Evolutionary conservation across 208 protist genomes (phyloP).

Genomic region (Leishmania arabica): DNA sequence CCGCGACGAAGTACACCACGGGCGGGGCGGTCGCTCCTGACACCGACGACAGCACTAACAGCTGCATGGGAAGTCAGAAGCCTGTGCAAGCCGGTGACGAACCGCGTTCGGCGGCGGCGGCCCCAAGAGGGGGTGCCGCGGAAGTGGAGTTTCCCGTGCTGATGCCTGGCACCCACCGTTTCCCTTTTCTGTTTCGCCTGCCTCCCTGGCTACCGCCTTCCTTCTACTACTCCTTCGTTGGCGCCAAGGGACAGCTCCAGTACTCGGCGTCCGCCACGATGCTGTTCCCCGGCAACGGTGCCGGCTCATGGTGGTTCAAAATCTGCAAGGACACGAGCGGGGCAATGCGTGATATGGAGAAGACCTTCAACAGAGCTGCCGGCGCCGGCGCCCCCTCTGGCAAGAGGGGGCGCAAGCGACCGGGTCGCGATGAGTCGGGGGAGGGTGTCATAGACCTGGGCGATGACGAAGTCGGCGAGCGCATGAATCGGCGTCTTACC

Average conservation of each 20-base stretch:
- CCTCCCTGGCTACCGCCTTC: slow-evolving; percentile 69
- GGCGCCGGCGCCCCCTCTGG: neutral
- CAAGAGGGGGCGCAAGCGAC: neutral
- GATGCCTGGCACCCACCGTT: slow-evolving; percentile 52
- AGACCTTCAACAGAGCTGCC: slow-evolving; percentile 2
- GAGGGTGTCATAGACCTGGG: slow-evolving; percentile 13
- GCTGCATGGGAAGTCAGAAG: neutral
- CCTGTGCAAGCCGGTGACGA: slow-evolving; percentile 11
- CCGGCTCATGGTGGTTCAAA: slow-evolving; percentile 23
- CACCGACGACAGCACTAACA: neutral
- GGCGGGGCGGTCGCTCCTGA: neutral
- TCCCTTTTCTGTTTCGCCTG: slow-evolving; percentile 58
- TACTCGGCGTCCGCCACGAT: slow-evolving; percentile 47
- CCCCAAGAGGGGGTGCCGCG: neutral
- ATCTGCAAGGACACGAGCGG: slow-evolving; percentile 3
- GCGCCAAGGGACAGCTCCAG: slow-evolving; percentile 42
- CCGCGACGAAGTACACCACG: slow-evolving; percentile 15
- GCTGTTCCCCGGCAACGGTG: slow-evolving; percentile 38
- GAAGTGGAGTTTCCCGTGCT: slow-evolving; percentile 37
- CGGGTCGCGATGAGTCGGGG: neutral
- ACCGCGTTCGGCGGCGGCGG: neutral
- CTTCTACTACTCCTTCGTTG: slow-evolving; percentile 50
- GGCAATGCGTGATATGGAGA: slow-evolving; percentile 2
- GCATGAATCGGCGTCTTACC: slow-evolving; percentile 21
- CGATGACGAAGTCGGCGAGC: slow-evolving; percentile 10